These are phyloP conservation scores for Taphrina sp. DNA, from an alignment of 1,139 yeast genomes.

Conservation along the genomic window DNA sequence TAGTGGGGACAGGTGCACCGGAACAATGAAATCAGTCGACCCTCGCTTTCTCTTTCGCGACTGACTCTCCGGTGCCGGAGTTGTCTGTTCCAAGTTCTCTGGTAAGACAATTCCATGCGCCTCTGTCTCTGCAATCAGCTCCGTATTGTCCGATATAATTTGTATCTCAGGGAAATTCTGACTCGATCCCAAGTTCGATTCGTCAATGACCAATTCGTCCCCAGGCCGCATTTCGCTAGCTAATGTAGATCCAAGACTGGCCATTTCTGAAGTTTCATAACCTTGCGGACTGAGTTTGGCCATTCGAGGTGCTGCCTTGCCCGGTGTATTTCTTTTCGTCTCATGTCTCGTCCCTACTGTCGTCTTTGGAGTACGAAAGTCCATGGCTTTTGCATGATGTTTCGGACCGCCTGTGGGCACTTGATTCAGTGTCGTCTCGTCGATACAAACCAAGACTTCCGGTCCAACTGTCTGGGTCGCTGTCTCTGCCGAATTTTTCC, in stretches of 20 bases:
- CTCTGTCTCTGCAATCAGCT: not conserved
- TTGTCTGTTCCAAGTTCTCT: not conserved
- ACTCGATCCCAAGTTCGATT: not conserved
- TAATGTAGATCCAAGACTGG: not conserved
- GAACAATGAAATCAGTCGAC: not conserved
- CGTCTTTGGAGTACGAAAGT: constrained; percentile 21
- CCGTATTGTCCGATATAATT: not conserved
- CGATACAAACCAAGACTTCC: not conserved
- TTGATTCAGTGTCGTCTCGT: not conserved
- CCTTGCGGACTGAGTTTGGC: not conserved
- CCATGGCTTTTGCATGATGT: constrained; percentile 4
- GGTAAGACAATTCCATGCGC: not conserved
- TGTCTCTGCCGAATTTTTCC: not conserved
- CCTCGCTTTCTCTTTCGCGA: not conserved
- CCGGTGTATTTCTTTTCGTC: not conserved
- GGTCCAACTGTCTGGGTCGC: not conserved
- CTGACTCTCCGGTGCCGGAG: not conserved
- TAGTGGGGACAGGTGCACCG: not conserved
- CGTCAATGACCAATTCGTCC: not conserved
- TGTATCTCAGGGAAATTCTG: not conserved
- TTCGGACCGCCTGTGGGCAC: too few species aligned
- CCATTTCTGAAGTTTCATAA: not conserved
- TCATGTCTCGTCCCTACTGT: not conserved
- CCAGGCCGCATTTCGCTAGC: too few species aligned
- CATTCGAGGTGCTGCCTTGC: not conserved